A percentile compares a stretch with the other conserved stretches of the same genome.
Evolutionary conservation across 176 grass and related monocot species (phyloP).

Genomic region (Musa schizocarpa): DNA sequence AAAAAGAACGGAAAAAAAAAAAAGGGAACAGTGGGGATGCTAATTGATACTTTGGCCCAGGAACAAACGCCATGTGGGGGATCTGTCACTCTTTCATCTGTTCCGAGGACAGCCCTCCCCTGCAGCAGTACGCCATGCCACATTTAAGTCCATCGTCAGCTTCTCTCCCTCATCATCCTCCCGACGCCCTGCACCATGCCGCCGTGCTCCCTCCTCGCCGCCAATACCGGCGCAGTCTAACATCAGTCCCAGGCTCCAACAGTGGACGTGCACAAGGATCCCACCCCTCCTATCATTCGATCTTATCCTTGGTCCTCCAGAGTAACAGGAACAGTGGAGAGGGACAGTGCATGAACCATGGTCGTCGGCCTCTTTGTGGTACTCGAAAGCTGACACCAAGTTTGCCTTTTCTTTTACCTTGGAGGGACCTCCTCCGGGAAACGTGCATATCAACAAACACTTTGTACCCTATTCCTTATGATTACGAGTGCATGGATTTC

Average conservation of each 20-base stretch:
- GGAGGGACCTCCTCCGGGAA: background rate
- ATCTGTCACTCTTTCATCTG: constrained; percentile 8
- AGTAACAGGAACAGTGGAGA: background rate
- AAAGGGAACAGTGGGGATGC: too few relatives aligned
- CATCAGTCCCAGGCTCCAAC: background rate
- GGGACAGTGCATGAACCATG: background rate
- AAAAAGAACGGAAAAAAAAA: too few relatives aligned
- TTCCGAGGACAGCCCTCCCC: constrained; percentile 7
- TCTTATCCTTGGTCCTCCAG: constrained; percentile 5
- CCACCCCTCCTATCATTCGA: background rate
- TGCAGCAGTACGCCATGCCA: background rate
- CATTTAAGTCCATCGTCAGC: constrained; percentile 7
- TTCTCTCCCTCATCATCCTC: background rate
- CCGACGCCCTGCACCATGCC: background rate
- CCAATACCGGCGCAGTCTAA: too few relatives aligned
- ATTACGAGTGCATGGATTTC: background rate
- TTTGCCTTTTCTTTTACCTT: background rate
- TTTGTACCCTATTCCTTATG: too few relatives aligned
- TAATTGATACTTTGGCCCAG: background rate
- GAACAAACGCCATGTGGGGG: constrained; percentile 1
- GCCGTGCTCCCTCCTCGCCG: background rate
- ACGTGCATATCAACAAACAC: too few relatives aligned
- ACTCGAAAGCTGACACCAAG: background rate
- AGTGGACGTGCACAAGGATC: background rate
- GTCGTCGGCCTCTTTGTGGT: background rate